Evolutionary conservation across 2,329 filamentous ascomycete genomes (phyloP).

Genomic region (Alternaria triticimaculans): DNA sequence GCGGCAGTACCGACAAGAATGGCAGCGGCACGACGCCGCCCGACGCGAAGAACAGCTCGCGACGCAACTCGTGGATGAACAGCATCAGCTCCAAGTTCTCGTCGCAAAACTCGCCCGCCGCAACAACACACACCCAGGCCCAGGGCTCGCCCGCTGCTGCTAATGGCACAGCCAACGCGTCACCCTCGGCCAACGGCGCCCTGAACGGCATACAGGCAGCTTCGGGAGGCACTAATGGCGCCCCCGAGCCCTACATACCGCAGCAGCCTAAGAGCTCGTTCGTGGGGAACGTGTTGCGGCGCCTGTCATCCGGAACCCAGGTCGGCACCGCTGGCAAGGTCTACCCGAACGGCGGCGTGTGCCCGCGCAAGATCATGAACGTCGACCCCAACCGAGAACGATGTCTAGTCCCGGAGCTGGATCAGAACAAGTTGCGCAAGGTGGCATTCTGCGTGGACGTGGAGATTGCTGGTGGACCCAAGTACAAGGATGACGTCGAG

Average conservation of each 20-base stretch:
- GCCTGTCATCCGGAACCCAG: constrained; percentile 70
- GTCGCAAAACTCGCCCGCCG: constrained; percentile 54
- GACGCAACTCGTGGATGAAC: constrained; percentile 87
- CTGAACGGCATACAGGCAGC: constrained; percentile 50
- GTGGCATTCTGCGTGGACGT: constrained; percentile 98
- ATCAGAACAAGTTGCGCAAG: constrained; percentile 79
- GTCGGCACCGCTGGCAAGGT: constrained; percentile 58
- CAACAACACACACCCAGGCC: constrained; percentile 42
- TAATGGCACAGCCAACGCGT: constrained; percentile 58
- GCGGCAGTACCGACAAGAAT: constrained; percentile 49
- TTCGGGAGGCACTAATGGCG: constrained; percentile 35
- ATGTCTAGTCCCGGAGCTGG: constrained; percentile 79
- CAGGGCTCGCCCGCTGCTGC: constrained; percentile 46
- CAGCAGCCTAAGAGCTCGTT: constrained; percentile 80
- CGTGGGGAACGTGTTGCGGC: constrained; percentile 79
- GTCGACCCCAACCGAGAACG: constrained; percentile 80
- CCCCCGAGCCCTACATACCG: constrained; percentile 69
- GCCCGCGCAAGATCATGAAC: constrained; percentile 83
- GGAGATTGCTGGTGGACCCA: constrained; percentile 88
- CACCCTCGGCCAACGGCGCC: constrained; percentile 52
- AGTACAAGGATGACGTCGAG: constrained; percentile 69
- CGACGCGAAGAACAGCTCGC: constrained; percentile 43
- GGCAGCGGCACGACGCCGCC: constrained; percentile 36
- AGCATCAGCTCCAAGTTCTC: constrained; percentile 94
- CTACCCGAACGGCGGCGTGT: constrained; percentile 70